Evolutionary conservation across 2,329 filamentous ascomycete genomes (phyloP).

Genomic region (Neonectria ditissima): DNA sequence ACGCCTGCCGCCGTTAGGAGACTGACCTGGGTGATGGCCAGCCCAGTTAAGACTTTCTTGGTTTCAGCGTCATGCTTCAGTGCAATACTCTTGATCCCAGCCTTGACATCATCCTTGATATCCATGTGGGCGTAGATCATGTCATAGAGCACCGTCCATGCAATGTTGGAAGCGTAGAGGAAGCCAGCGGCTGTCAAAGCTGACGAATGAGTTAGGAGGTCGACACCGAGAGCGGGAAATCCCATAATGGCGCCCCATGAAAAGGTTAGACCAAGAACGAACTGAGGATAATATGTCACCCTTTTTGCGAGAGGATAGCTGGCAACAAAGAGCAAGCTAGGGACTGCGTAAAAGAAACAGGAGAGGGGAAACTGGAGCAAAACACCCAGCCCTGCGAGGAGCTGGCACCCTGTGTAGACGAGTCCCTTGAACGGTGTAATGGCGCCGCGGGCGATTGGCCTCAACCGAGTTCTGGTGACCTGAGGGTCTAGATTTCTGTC

Average conservation of each 20-base stretch:
- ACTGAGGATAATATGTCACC: slow-evolving; percentile 88
- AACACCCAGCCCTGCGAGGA: slow-evolving; percentile 78
- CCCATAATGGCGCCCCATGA: slow-evolving; percentile 92
- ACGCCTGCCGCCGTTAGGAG: slow-evolving; percentile 77
- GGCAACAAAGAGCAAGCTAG: slow-evolving; percentile 78
- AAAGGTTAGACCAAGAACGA: slow-evolving; percentile 85
- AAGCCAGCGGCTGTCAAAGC: slow-evolving; percentile 75
- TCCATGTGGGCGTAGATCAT: slow-evolving; percentile 97
- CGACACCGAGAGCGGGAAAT: slow-evolving; percentile 84
- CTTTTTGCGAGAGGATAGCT: slow-evolving; percentile 87
- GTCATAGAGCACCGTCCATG: slow-evolving; percentile 90
- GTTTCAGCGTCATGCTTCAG: slow-evolving; percentile 82
- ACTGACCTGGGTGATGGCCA: slow-evolving; percentile 76
- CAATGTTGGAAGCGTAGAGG: slow-evolving; percentile 82
- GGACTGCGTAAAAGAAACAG: slow-evolving; percentile 83
- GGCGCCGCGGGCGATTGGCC: slow-evolving; percentile 84
- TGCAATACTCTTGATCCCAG: slow-evolving; percentile 89
- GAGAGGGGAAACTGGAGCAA: slow-evolving; percentile 79
- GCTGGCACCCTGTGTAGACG: slow-evolving; percentile 79
- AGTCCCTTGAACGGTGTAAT: slow-evolving; percentile 78
- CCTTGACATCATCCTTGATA: slow-evolving; percentile 85
- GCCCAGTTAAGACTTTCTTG: slow-evolving; percentile 78
- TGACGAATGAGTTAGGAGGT: slow-evolving; percentile 72
- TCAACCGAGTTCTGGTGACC: slow-evolving; percentile 79
- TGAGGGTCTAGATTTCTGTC: slow-evolving; percentile 88